Evolutionary conservation across 345 rosid genomes (phyloP), one percentile per base, ranked within the genome.

Genomic region (Jatropha curcas): DNA sequence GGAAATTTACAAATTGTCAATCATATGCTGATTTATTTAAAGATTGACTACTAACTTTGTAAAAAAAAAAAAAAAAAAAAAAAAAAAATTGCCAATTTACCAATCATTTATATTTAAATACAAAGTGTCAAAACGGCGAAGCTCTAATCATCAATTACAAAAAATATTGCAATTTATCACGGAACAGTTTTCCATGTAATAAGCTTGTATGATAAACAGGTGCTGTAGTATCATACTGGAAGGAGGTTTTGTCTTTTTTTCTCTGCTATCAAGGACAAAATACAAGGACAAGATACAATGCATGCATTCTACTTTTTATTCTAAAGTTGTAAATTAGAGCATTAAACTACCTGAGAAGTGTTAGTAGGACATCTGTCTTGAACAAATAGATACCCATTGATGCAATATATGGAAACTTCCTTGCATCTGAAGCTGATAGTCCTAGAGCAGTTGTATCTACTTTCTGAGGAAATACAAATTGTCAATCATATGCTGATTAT

Each of bases 321-420:
- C 2, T 13, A 11, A 58, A 7, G 30, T 20, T 60, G 30, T 45
- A 14, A 27, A 41, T 7, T 16, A 16, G 56, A 46, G 34, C 19
- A 27, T 57, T 46, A 33, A 56, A 41, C 68, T 78, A 76, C 88
- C 88, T 90, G 48, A 91, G 83, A 78, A 93, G 89, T 62, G 87
- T 86, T 24, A 87, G 64, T 67, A 93, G 81, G 61, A 88, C 86
- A 37, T 93, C 91, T 27, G 89, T 88, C 82, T 82, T 91, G 81
- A 93, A 91, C 79, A 88, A 60, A 77, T 91, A 93, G 69, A 91
- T 82, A 69, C 96, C 98, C 97, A 93, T 93, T 51, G 97, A 93
- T 63, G 98, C 97, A 74, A 91, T 86, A 78, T 86, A 89, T 2
- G 91, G 94, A 53, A 74, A 77, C 53, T 80, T 85, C 48, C 6